A percentile compares a stretch with the other conserved stretches of the same genome.
phyloP scores from a whole-genome alignment of 2,329 filamentous ascomycete genomes.

The Orbilia oligospora region DNA sequence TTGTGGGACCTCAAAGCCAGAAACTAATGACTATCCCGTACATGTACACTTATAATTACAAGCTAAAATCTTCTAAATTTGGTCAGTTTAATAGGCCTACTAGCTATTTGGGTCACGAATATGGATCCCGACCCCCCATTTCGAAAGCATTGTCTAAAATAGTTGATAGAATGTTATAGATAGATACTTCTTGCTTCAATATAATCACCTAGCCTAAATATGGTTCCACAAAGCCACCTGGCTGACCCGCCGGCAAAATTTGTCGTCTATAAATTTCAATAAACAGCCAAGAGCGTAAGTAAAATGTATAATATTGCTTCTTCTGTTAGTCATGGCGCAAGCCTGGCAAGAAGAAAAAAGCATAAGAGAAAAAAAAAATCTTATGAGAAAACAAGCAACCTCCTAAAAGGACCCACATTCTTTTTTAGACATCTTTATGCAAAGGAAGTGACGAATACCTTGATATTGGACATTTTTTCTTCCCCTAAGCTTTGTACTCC shows the following conservation, averaged over 20 bases:
- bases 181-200: not conserved
- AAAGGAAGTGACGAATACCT: slow-evolving; percentile 10
- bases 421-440: slow-evolving; percentile 6
- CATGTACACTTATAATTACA: not conserved
- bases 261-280: not conserved
- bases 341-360: not conserved
- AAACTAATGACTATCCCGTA: slow-evolving; percentile 3
- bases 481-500: slow-evolving; percentile 3
- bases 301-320: not conserved
- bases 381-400: slow-evolving; percentile 1
- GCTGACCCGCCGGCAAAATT: slow-evolving; percentile 1
- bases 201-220: not conserved
- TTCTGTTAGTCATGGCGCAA: slow-evolving; percentile 2
- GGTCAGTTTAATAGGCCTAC: not conserved
- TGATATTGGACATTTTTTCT: slow-evolving; percentile 1
- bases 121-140: slow-evolving; percentile 13
- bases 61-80: slow-evolving; percentile 2
- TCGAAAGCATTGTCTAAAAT: not conserved
- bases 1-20: not conserved
- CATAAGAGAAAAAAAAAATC: not conserved
- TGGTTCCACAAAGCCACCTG: not conserved
- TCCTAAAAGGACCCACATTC: slow-evolving; percentile 27
- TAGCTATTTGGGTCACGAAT: not conserved
- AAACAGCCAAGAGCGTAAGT: not conserved
- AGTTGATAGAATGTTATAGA: not conserved